phyloP scores from a whole-genome alignment of 2,329 filamentous ascomycete genomes.

The Ophiocordyceps unilateralis region DNA sequence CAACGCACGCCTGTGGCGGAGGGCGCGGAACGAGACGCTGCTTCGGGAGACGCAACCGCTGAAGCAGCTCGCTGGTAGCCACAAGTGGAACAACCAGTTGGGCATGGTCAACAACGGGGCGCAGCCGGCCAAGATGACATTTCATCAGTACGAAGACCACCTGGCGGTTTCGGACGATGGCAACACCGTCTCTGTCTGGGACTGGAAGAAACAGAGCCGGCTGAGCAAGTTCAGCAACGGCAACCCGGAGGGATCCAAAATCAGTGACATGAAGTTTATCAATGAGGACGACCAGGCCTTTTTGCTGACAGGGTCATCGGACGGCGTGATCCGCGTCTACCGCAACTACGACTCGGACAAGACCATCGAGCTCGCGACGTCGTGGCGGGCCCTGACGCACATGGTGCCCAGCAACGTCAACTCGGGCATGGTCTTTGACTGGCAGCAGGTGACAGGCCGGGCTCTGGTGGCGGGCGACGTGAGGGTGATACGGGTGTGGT shows the following conservation, averaged over 20 bases:
- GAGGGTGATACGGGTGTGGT: constrained; percentile 90
- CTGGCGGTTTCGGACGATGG: constrained; percentile 84
- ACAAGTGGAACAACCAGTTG: constrained; percentile 71
- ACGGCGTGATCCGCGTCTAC: constrained; percentile 87
- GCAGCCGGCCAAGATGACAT: constrained; percentile 83
- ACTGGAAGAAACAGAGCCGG: constrained; percentile 65
- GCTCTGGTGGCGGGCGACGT: constrained; percentile 94
- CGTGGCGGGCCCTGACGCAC: constrained; percentile 84
- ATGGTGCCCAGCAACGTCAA: constrained; percentile 89
- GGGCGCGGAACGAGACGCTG: constrained; percentile 83
- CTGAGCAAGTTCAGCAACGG: constrained; percentile 84
- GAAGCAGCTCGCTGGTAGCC: constrained; percentile 71
- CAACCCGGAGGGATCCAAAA: constrained; percentile 77
- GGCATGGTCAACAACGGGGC: constrained; percentile 77
- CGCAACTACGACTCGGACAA: constrained; percentile 70
- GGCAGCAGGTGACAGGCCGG: constrained; percentile 94
- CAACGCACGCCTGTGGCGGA: constrained; percentile 83
- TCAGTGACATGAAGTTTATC: constrained; percentile 92
- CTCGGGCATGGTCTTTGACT: constrained; percentile 92
- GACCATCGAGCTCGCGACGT: constrained; percentile 68
- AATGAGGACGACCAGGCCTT: constrained; percentile 96
- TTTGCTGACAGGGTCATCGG: constrained; percentile 85
- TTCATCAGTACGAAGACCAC: constrained; percentile 96
- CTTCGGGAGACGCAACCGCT: constrained; percentile 84
- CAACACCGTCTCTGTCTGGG: constrained; percentile 83